Evolutionary conservation across 2,329 filamentous ascomycete genomes (phyloP), one percentile per base, ranked within the genome.

Genomic region (Colletotrichum sp.): DNA sequence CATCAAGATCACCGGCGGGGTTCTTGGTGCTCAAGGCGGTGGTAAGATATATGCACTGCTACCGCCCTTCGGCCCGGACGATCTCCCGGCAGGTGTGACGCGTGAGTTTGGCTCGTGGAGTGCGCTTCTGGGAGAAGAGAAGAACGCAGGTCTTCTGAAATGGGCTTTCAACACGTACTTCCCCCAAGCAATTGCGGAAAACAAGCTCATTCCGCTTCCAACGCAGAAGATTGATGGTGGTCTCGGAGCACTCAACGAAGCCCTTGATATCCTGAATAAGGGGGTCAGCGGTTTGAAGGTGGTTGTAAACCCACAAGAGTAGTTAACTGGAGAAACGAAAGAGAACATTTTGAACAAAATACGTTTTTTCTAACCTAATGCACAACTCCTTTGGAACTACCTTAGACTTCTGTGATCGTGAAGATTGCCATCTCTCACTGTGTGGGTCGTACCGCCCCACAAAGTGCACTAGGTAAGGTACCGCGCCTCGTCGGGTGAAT

Each of bases 1-100:
- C 8, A 68, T 80, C 13, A 77, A 73, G 6, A 79, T 80, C 7
- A 79, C 82, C 2, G 60, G 44, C n/a, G 52, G 12, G 12, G 74
- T 75, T 3, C 32, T 75, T 8, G 74, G 71, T 32, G 72, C 74
- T 1, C 74, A 76, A 9, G 74, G 74, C 9, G 74, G 74, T 11
- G 74, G 71, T 2, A 71, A 60, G 12, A 28, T 76, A 4, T 60
- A 63, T 27, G 61, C 52, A 19, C 13, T 76, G 28, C 30, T 76
- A 25, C 74, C 74, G 27, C 12, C 66, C 11, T 15, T 64, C 8
- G 67, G 39, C 2, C 27, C 27, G 5, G 60, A 52, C 11, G 34
- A 30, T 11, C 8, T 75, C 16, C 74, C 74, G 16, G 36, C 70
- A 16, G 59, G 57, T 12, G 71, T 74, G 15, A 27, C 59, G 6